Evolutionary conservation across 495 filamentous ascomycete genomes (phyloP), one percentile per base, ranked within the genome.

Genomic region (Aspergillus baeticus): DNA sequence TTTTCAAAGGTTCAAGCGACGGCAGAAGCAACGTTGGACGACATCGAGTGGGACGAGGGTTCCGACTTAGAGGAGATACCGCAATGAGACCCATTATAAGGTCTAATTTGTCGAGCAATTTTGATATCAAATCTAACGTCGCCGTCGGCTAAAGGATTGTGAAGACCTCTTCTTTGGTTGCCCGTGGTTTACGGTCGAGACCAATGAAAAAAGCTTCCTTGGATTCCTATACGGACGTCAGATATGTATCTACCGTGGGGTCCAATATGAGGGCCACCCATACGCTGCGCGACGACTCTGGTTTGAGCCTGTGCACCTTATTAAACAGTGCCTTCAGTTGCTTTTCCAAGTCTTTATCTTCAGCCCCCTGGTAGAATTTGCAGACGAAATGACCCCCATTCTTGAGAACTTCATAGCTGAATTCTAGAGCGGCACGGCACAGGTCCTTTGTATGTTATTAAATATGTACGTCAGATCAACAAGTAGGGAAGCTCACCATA

Each of bases 341-440:
- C 54, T 66, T 72, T 72, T 96, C 90, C 20, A 98, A 67, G 5
- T 74, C 75, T 71, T 87, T 90, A 65, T 97, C 92, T 62, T 96
- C 91, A 5, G 77, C 67, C 4, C 94, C 94, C 66, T 93, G 89
- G 69, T 98, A 98, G 70, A 96, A 98, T 73, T 98, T 98, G 79
- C 94, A 98, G 31, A 98, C 81, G 62, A 98, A 96, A 67, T 93
- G 86, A 0, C 94, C 94, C 38, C 87, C 87, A 18, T 79, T 69
- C 60, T 83, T 86, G n/a, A 98, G 79, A 10, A 90, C 91, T 62
- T 96, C 90, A 63, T 85, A 86, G 41, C 85, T 81, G 70, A 98
- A 98, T 23, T 78, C 70, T 21, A 98, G 77, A 6, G 94, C 93
- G 45, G 92, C 88, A 55, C 80, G 75, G 71, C 93, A 97, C 33